Conservation (phyloP, 768 basidiomycete species). For the Terana coerulea region DNA sequence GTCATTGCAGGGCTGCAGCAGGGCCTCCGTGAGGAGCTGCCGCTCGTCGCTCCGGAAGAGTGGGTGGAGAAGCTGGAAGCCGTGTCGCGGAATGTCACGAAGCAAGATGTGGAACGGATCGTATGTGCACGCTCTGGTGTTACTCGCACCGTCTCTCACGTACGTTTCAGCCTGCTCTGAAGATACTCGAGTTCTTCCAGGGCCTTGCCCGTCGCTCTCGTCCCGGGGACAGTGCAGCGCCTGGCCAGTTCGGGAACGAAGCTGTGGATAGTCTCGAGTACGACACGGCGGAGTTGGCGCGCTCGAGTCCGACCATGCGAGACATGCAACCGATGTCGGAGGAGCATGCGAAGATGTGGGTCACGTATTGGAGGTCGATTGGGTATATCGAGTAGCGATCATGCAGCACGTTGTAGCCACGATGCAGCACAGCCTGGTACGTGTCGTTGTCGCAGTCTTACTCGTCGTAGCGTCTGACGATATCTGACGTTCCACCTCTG, state of each 20-base stretch:
- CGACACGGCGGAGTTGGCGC: neutral
- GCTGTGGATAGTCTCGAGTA: neutral
- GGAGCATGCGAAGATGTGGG: constrained; percentile 7
- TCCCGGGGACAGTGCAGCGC: too few relatives aligned
- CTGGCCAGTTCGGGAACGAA: too few relatives aligned
- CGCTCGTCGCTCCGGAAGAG: neutral
- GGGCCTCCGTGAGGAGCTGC: neutral
- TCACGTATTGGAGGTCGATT: constrained; percentile 7
- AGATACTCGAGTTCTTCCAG: constrained; percentile 12
- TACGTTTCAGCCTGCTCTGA: constrained; percentile 15
- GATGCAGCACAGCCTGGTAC: too few relatives aligned
- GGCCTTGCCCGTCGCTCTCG: too few relatives aligned
- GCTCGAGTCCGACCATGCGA: neutral
- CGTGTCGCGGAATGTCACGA: neutral
- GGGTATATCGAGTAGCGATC: too few relatives aligned
- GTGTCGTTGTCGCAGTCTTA: too few relatives aligned
- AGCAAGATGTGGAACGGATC: neutral
- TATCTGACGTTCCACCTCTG: too few relatives aligned
- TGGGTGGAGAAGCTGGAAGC: constrained; percentile 4
- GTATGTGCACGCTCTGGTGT: neutral
- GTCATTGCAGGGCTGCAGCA: neutral
- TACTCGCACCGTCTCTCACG: neutral
- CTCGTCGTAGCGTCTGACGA: too few relatives aligned
- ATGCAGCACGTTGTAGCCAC: too few relatives aligned
- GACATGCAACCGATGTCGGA: neutral